Base-by-base conservation (phyloP, 768 basidiomycete species). In the Kwoniella sp. region DNA sequence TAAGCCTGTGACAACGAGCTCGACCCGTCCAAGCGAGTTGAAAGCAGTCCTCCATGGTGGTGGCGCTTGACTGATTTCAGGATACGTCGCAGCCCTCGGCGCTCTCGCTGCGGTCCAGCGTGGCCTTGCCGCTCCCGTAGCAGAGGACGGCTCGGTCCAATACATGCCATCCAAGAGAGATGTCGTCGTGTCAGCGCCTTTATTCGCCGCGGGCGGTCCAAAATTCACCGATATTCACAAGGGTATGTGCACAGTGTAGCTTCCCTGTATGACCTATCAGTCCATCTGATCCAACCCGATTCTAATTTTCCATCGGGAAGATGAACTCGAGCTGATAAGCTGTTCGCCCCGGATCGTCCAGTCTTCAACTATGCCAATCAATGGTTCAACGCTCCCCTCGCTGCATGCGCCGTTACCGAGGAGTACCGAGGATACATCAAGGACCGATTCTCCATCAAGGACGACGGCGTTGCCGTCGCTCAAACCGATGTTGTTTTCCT, bases 331-430 rank as follows among this genome's bases (percentile, higher is more conserved):
- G 48, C 17, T 25, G 8, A 50, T 50, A 50, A 50, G 20, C 17
- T 8, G 20, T n/a, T 5, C 17, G 5, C 25, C 2, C 25, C 51
- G 12, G 2, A 4, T 5, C 51, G 17, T 2, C 11, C 25, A 52
- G 51, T 29, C 4, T 25, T 29, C 23, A 29, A 26, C 23, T 52
- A 23, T 11, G 51, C 51, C 51, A 26, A 29, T 25, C 28, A 29
- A 52, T 52, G 51, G 51, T 52, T 26, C 51, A 52, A 29, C 23
- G 28, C 28, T 20, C 51, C 51, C 28, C 23, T 52, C 51, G 25
- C 28, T 17, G 51, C 51, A 23, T 52, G 51, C 25, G 51, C 51
- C 7, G 23, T 26, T 20, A 5, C 28, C 12, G 23, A 52, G 23
- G 51, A 17, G 17, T 26, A 26, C 22, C 41, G 41, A 3, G 41